Evolutionary conservation across 2,329 filamentous ascomycete species (phyloP).

Genomic region (Lasiodiplodia gonubiensis): DNA sequence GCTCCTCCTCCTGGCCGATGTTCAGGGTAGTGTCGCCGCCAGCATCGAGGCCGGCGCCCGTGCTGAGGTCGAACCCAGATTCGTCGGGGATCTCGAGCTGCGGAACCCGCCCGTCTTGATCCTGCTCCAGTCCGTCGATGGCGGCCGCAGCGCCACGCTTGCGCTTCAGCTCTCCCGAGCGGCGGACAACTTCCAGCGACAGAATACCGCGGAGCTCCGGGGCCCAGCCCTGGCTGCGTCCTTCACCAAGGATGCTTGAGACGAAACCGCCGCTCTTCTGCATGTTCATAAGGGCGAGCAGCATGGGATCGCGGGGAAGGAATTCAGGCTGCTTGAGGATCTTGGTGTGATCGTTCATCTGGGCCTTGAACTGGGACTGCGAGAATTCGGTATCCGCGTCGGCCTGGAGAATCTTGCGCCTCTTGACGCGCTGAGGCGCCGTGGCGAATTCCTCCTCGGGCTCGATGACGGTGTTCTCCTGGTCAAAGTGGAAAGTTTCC

Average conservation of each 20-base stretch:
- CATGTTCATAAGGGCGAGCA: slow-evolving; percentile 88
- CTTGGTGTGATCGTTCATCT: slow-evolving; percentile 82
- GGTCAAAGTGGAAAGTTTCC: slow-evolving; percentile 58
- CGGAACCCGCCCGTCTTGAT: slow-evolving; percentile 66
- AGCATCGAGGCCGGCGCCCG: slow-evolving; percentile 49
- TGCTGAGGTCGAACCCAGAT: slow-evolving; percentile 45
- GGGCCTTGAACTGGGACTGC: slow-evolving; percentile 78
- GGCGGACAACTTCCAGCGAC: slow-evolving; percentile 81
- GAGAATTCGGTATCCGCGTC: slow-evolving; percentile 81
- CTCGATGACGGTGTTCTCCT: slow-evolving; percentile 47
- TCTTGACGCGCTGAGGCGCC: slow-evolving; percentile 76
- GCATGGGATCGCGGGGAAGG: slow-evolving; percentile 82
- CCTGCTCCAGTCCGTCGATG: slow-evolving; percentile 73
- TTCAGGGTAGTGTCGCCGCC: slow-evolving; percentile 41
- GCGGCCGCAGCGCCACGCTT: slow-evolving; percentile 90
- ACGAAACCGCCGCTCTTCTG: slow-evolving; percentile 92
- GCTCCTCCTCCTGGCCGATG: slow-evolving; percentile 31
- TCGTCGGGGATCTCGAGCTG: slow-evolving; percentile 64
- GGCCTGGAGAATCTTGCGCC: slow-evolving; percentile 80
- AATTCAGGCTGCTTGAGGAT: slow-evolving; percentile 85
- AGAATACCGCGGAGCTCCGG: slow-evolving; percentile 91
- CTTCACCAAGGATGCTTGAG: slow-evolving; percentile 81
- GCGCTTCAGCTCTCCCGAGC: slow-evolving; percentile 82
- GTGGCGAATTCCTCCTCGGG: slow-evolving; percentile 59
- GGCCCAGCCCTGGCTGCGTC: slow-evolving; percentile 79